Evolutionary conservation across 2,329 filamentous ascomycete genomes (phyloP).

Genomic region (Clonostachys byssicola): DNA sequence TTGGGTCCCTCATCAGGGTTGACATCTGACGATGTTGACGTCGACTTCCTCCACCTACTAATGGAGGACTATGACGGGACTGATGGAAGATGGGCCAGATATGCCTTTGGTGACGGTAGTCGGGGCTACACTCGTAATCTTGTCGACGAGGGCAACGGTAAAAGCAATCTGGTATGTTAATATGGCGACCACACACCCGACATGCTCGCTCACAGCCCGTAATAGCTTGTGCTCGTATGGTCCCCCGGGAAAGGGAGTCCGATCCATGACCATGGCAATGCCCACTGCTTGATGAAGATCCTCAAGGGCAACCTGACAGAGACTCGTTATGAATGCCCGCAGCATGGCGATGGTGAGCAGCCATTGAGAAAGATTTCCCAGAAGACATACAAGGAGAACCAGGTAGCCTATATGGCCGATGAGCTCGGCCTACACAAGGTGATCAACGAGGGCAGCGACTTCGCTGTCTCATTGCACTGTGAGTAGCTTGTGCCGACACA

Average conservation of each 20-base stretch:
- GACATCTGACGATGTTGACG: conserved; percentile 76
- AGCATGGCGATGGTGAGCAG: conserved; percentile 34
- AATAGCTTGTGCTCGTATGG: conserved; percentile 83
- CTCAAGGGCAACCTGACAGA: conserved; percentile 76
- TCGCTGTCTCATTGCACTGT: conserved; percentile 81
- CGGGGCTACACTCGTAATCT: conserved; percentile 82
- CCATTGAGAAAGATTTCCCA: conserved; percentile 64
- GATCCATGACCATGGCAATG: conserved; percentile 85
- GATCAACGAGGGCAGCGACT: conserved; percentile 68
- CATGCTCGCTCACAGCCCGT: conserved; percentile 8
- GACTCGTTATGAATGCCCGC: conserved; percentile 74
- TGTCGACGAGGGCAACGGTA: conserved; percentile 83
- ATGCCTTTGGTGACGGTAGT: conserved; percentile 67
- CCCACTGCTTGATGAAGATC: conserved; percentile 91
- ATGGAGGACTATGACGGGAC: conserved; percentile 73
- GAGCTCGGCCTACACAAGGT: conserved; percentile 83
- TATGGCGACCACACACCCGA: neutral
- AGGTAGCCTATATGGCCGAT: conserved; percentile 89
- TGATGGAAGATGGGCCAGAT: conserved; percentile 67
- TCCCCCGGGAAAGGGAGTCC: conserved; percentile 76
- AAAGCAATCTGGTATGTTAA: conserved; percentile 63
- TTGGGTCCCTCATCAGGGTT: conserved; percentile 80
- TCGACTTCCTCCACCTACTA: conserved; percentile 62
- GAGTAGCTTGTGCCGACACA: conserved; percentile 19
- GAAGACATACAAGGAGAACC: conserved; percentile 63